Evolutionary conservation across 2,329 filamentous ascomycete species (phyloP).

Genomic region (Sporothrix sp.): DNA sequence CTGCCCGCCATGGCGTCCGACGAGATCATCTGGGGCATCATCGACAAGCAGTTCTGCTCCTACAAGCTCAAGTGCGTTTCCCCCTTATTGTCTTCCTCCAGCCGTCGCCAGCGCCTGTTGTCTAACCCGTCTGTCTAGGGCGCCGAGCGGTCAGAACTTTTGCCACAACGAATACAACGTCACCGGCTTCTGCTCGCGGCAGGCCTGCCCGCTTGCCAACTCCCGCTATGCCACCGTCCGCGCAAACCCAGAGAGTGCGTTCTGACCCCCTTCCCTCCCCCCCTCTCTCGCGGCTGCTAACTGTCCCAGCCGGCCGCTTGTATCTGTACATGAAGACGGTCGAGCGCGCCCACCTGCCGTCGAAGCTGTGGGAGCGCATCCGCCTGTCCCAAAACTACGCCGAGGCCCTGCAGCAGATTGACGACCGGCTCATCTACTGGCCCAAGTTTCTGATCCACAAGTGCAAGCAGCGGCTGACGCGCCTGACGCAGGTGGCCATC

Average conservation of each 20-base stretch:
- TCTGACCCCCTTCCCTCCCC: neutral
- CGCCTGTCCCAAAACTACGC: conserved; percentile 84
- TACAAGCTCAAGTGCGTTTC: conserved; percentile 77
- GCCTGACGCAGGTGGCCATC: conserved; percentile 85
- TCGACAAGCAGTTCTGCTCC: conserved; percentile 89
- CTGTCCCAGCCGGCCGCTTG: conserved; percentile 43
- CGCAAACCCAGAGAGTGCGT: conserved; percentile 49
- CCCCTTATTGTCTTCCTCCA: too few relatives aligned
- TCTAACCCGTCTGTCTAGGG: conserved; percentile 19
- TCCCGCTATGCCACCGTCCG: conserved; percentile 87
- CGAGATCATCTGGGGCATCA: conserved; percentile 95
- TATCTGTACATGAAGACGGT: conserved; percentile 97
- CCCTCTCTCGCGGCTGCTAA: too few relatives aligned
- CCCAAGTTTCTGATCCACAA: conserved; percentile 90
- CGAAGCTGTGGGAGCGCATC: conserved; percentile 90
- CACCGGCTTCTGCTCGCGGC: conserved; percentile 42
- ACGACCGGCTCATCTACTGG: conserved; percentile 81
- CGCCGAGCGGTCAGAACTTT: conserved; percentile 77
- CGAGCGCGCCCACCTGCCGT: conserved; percentile 78
- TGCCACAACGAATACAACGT: conserved; percentile 82
- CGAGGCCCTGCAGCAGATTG: conserved; percentile 78
- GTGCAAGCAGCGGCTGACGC: conserved; percentile 78
- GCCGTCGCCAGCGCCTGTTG: conserved; percentile 1
- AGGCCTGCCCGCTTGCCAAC: conserved; percentile 86
- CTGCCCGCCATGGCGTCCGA: conserved; percentile 65